Percentiles rank a stretch among this genome's conserved stretches.
phyloP scores from a whole-genome alignment of 139 green algal species.

The Tetradesmus lagerheimii region DNA sequence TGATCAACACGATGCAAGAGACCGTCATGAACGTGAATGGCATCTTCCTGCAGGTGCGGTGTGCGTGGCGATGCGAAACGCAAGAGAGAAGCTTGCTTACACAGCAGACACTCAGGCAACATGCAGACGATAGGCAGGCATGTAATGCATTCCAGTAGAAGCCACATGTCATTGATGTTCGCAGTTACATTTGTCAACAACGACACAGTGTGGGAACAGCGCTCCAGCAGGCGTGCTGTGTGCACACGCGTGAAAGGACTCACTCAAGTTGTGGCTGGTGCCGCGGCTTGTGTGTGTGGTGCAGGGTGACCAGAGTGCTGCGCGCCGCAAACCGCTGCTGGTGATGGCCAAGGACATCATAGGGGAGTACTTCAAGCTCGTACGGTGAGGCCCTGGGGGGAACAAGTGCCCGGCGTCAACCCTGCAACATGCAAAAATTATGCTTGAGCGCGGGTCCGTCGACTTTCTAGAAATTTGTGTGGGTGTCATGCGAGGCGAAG shows the following conservation, averaged over 20 bases:
- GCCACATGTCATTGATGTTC: too few species aligned
- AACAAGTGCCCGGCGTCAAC: background rate
- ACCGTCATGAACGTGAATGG: conserved; percentile 65
- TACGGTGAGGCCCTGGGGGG: conserved; percentile 44
- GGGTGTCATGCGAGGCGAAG: too few species aligned
- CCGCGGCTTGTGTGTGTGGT: background rate
- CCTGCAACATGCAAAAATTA: background rate
- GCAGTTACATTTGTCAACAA: too few species aligned
- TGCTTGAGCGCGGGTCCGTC: background rate
- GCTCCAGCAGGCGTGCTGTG: too few species aligned
- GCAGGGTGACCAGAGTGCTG: conserved; percentile 41
- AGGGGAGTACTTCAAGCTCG: conserved; percentile 63
- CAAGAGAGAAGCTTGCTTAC: too few species aligned
- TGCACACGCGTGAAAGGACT: too few species aligned
- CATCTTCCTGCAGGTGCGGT: conserved; percentile 67
- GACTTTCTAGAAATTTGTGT: too few species aligned
- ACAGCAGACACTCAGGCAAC: background rate
- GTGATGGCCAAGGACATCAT: conserved; percentile 54
- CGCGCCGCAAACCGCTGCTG: conserved; percentile 60
- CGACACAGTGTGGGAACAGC: too few species aligned
- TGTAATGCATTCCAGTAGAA: background rate
- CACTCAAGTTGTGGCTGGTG: background rate
- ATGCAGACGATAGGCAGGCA: background rate
- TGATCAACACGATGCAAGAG: conserved; percentile 67
- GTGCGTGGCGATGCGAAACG: background rate